Evolutionary conservation across 495 filamentous ascomycete genomes (phyloP).

Genomic region (Cladorrhinum samala): DNA sequence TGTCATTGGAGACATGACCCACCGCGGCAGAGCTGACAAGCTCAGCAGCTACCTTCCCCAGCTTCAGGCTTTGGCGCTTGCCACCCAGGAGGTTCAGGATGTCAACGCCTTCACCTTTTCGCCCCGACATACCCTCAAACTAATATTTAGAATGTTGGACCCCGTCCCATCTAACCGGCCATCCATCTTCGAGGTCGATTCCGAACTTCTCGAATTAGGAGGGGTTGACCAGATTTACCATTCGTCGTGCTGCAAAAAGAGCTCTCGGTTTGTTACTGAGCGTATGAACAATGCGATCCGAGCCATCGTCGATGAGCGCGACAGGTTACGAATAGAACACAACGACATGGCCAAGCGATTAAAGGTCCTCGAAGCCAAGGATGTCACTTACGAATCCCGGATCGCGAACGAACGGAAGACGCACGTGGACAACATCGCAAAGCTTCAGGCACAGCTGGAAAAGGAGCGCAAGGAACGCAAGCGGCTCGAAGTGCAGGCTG

Average conservation of each 20-base stretch:
- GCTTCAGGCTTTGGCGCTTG: slow-evolving; percentile 22
- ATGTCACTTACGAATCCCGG: slow-evolving; percentile 29
- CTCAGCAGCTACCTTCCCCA: slow-evolving; percentile 20
- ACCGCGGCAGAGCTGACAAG: slow-evolving; percentile 19
- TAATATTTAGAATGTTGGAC: slow-evolving; percentile 32
- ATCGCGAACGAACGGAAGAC: slow-evolving; percentile 22
- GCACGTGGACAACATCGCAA: slow-evolving; percentile 16
- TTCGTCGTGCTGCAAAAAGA: slow-evolving; percentile 32
- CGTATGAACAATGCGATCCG: slow-evolving; percentile 23
- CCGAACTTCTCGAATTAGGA: slow-evolving; percentile 31
- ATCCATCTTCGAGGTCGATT: slow-evolving; percentile 25
- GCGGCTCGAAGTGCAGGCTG: slow-evolving; percentile 10
- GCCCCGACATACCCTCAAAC: slow-evolving; percentile 28
- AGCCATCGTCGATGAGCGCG: slow-evolving; percentile 20
- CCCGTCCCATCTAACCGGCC: slow-evolving; percentile 22
- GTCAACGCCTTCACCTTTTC: slow-evolving; percentile 26
- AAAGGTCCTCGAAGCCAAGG: slow-evolving; percentile 25
- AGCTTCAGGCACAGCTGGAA: slow-evolving; percentile 22
- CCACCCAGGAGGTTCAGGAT: slow-evolving; percentile 28
- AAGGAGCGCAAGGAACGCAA: slow-evolving; percentile 21
- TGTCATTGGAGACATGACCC: slow-evolving; percentile 23
- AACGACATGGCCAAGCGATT: slow-evolving; percentile 22
- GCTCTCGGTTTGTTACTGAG: slow-evolving; percentile 25
- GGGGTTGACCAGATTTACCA: slow-evolving; percentile 41
- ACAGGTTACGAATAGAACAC: slow-evolving; percentile 21